A percentile compares a stretch with the other conserved stretches of the same genome.
Conservation (phyloP, 257 asterid genomes). For the Solanum rostratum region DNA sequence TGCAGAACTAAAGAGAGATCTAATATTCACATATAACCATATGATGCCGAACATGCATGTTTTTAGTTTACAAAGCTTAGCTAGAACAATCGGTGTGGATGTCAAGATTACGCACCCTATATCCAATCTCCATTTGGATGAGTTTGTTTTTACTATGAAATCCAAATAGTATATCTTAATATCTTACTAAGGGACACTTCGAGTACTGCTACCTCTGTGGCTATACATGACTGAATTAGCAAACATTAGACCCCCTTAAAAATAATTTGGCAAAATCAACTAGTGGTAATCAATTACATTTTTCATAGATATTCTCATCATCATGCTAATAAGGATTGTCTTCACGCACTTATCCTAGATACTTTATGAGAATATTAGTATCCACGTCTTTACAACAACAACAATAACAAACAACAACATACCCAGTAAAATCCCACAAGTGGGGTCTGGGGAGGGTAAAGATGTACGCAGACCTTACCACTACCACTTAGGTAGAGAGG, state of each 20-base stretch:
- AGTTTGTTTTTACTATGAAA: not conserved
- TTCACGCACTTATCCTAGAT: not conserved
- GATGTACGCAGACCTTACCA: no score
- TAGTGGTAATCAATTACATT: not conserved
- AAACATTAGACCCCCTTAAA: not conserved
- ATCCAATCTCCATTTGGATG: not conserved
- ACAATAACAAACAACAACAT: no score
- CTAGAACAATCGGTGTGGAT: not conserved
- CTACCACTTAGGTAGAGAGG: no score
- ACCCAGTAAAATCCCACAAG: no score
- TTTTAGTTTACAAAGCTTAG: not conserved
- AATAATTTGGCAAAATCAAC: not conserved
- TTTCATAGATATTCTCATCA: not conserved
- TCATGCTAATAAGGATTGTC: not conserved
- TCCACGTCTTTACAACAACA: no score
- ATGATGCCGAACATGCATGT: not conserved
- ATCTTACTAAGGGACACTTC: not conserved
- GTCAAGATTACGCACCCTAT: not conserved
- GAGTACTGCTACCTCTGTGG: not conserved
- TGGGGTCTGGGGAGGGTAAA: no score
- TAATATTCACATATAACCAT: not conserved
- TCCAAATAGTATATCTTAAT: not conserved
- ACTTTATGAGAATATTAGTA: not conserved
- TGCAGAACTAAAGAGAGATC: not conserved
- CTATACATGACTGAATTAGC: not conserved